phyloP scores from a whole-genome alignment of 2,329 filamentous ascomycete species.

The Aspergillus spinulosporus region DNA sequence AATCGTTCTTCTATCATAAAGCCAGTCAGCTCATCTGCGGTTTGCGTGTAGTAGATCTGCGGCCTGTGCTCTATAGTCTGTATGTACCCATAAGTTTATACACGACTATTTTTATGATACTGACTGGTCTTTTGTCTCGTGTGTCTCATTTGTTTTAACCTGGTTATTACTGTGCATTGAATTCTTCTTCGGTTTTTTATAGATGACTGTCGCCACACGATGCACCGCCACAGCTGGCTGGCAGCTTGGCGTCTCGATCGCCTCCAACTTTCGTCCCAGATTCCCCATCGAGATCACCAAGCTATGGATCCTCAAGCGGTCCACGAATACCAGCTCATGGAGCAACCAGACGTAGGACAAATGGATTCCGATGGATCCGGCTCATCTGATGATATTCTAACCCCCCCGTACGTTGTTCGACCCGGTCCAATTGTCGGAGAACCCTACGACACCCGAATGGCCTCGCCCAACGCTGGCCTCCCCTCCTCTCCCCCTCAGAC shows the following conservation, averaged over 20 bases:
- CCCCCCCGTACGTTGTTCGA: constrained; percentile 35
- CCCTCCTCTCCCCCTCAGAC: constrained; percentile 35
- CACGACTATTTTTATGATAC: no score
- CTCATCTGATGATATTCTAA: constrained; percentile 44
- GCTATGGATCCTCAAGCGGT: constrained; percentile 26
- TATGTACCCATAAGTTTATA: no score
- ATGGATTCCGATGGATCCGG: constrained; percentile 45
- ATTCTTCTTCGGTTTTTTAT: neutral
- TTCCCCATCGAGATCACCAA: constrained; percentile 7
- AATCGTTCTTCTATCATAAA: no score
- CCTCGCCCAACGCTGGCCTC: constrained; percentile 32
- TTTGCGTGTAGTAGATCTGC: no score
- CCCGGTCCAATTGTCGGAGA: constrained; percentile 34
- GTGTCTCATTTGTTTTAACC: no score
- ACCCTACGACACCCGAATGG: constrained; percentile 32
- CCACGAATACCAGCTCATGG: constrained; percentile 39
- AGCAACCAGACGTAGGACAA: constrained; percentile 43
- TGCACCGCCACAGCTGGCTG: neutral
- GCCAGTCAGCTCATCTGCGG: no score
- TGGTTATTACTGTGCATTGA: neutral
- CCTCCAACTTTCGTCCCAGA: neutral
- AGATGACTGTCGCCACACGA: neutral
- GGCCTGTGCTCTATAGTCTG: no score
- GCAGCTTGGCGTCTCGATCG: neutral
- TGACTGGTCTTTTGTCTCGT: no score